Evolutionary conservation across 108 stramenopile genomes (phyloP), one percentile per base, ranked within the genome.

Genomic region (Discostella pseudostelligera): DNA sequence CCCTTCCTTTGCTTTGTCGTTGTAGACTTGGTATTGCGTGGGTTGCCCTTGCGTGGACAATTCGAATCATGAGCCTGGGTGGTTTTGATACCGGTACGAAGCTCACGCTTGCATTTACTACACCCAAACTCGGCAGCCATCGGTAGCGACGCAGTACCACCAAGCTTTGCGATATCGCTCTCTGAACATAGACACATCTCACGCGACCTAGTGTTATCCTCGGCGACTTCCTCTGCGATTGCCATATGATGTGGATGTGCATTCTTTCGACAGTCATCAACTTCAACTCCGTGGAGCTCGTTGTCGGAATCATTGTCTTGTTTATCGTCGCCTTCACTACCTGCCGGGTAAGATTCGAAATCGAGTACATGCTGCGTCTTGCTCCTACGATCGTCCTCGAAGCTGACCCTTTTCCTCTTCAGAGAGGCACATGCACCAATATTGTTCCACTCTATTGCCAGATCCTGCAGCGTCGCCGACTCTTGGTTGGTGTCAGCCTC

Each of bases 361-460:
- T 59, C 37, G 39, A 44, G 44, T 26, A 48, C 59, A n/a, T 16
- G 17, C 1, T 2, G 21, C 26, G 61, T 8, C 9, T 46, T 26
- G 35, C 29, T 25, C 21, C 16, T 63, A 25, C 25, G 28, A 20
- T 65, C 13, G 21, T 65, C 65, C 25, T 58, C 66, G 39, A 78
- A 73, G 35, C 67, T 54, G 20, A 73, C 76, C 21, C 32, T 39
- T 39, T 76, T 69, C 28, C 63, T 57, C 54, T 26, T 36, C 0
- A 42, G 35, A 4, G 59, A 21, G 24, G 70, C 65, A 32, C 57
- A 58, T 16, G 76, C 67, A 32, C 78, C 78, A 36, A 79, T 67
- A 37, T 79, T 73, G 24, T 64, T 67, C 78, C 78, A 79, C 57
- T 79, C 78, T 64, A 79, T 73, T 16, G 67, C 73, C 22, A 74